Conservation (phyloP, 768 basidiomycete genomes). For the Russula emetica region DNA sequence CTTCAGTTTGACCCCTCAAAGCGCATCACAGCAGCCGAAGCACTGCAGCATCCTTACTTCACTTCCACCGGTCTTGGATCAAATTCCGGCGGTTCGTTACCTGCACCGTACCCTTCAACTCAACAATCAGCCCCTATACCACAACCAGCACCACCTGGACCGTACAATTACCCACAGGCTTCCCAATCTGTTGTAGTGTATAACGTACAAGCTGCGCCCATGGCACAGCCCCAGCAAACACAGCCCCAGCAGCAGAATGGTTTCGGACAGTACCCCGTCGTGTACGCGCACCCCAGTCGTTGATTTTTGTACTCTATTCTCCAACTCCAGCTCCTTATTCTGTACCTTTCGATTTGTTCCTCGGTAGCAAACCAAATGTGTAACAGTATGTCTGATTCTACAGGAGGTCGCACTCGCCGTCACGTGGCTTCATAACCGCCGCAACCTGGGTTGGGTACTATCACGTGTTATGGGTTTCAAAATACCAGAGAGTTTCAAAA, state of each 20-base stretch:
- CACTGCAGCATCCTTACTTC: slow-evolving; percentile 91
- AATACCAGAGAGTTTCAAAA: too few species aligned
- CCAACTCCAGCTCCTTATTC: background rate
- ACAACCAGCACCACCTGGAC: slow-evolving; percentile 32
- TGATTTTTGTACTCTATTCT: slow-evolving; percentile 7
- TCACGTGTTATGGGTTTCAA: too few species aligned
- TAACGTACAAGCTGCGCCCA: slow-evolving; percentile 21
- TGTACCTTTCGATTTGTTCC: slow-evolving; percentile 7
- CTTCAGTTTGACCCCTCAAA: slow-evolving; percentile 95
- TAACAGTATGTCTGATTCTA: slow-evolving; percentile 7
- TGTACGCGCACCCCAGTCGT: slow-evolving; percentile 25
- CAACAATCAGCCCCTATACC: slow-evolving; percentile 48
- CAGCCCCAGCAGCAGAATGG: slow-evolving; percentile 26
- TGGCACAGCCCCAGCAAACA: slow-evolving; percentile 38
- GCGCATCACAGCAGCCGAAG: slow-evolving; percentile 86
- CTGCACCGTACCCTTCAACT: slow-evolving; percentile 41
- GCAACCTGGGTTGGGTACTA: too few species aligned
- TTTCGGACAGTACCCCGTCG: slow-evolving; percentile 28
- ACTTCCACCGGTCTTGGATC: slow-evolving; percentile 44
- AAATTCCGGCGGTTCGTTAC: slow-evolving; percentile 43
- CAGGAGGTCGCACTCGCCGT: too few species aligned
- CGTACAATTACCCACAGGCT: slow-evolving; percentile 63
- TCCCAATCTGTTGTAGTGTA: slow-evolving; percentile 39
- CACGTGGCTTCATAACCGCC: too few species aligned
- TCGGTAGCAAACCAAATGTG: slow-evolving; percentile 11